A percentile compares a stretch with the other conserved stretches of the same genome.
Evolutionary conservation across 2,329 filamentous ascomycete genomes (phyloP).

Genomic region (Rachicladosporium sp.): DNA sequence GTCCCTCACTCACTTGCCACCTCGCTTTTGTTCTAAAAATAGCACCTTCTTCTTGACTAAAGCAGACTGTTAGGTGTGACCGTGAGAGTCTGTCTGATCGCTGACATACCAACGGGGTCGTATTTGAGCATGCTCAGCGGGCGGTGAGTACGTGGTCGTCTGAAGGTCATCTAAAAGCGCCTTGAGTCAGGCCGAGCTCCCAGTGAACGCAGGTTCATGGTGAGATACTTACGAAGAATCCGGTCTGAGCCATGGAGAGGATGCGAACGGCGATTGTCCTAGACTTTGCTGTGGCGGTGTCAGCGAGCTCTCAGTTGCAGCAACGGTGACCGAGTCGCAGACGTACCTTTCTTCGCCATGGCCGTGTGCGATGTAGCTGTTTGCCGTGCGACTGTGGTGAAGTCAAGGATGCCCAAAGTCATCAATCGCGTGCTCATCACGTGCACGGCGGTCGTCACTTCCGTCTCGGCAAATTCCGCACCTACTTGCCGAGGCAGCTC

Average conservation of each 20-base stretch:
- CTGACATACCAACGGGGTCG: slow-evolving; percentile 75
- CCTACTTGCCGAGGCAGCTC: too few species aligned
- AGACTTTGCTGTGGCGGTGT: slow-evolving; percentile 56
- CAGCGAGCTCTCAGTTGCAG: slow-evolving; percentile 1
- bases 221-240: slow-evolving; percentile 61
- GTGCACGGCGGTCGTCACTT: too few species aligned
- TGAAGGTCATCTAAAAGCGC: slow-evolving; percentile 47
- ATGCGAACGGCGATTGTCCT: slow-evolving; percentile 88
- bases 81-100: not conserved
- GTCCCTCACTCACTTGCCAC: slow-evolving; percentile 31
- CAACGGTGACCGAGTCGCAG: not conserved
- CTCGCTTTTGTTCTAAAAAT: slow-evolving; percentile 86
- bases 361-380: not conserved
- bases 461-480: too few species aligned
- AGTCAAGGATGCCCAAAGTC: not conserved
- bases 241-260: slow-evolving; percentile 96
- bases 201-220: too few species aligned
- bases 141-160: slow-evolving; percentile 64
- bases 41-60: slow-evolving; percentile 88
- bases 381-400: not conserved
- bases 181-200: too few species aligned
- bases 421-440: too few species aligned
- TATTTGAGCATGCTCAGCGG: slow-evolving; percentile 98
- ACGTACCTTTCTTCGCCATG: slow-evolving; percentile 23
- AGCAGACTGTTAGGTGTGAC: not conserved